Evolutionary conservation across 2,329 filamentous ascomycete genomes (phyloP).

Genomic region (Neoascochyta sp.): DNA sequence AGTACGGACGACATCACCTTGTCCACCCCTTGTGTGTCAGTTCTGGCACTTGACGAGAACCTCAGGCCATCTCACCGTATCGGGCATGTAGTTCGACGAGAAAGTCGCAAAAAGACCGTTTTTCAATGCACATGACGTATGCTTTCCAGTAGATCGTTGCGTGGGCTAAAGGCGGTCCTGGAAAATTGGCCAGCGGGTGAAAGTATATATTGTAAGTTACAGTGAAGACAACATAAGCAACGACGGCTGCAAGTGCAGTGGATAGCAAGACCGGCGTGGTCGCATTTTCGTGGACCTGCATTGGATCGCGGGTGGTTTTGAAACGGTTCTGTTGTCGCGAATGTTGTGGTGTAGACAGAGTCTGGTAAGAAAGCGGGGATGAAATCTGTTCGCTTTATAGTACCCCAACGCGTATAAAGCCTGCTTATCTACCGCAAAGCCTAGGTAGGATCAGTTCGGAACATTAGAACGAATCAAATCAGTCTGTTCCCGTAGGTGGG

Average conservation of each 20-base stretch:
- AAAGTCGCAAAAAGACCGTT: constrained; percentile 27
- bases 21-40: constrained; percentile 7
- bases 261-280: constrained; percentile 9
- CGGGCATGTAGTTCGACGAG: constrained; percentile 23
- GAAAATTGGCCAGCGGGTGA: constrained; percentile 43
- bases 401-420: no score
- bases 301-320: no score
- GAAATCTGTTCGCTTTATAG: no score
- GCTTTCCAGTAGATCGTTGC: constrained; percentile 28
- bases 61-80: constrained; percentile 20
- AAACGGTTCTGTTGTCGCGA: no score
- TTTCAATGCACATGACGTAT: constrained; percentile 25
- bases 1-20: constrained; percentile 26
- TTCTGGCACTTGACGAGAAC: not conserved
- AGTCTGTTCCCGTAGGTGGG: no score
- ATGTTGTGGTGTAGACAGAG: no score
- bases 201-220: constrained; percentile 40
- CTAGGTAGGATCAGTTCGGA: no score
- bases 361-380: no score
- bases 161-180: constrained; percentile 37
- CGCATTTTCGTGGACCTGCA: constrained; percentile 3
- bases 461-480: no score
- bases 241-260: constrained; percentile 8
- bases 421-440: no score
- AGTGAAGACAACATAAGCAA: constrained; percentile 14